These are phyloP conservation scores for Micractinium sp. DNA, from an alignment of 139 green algal genomes.

Conservation along the genomic window DNA sequence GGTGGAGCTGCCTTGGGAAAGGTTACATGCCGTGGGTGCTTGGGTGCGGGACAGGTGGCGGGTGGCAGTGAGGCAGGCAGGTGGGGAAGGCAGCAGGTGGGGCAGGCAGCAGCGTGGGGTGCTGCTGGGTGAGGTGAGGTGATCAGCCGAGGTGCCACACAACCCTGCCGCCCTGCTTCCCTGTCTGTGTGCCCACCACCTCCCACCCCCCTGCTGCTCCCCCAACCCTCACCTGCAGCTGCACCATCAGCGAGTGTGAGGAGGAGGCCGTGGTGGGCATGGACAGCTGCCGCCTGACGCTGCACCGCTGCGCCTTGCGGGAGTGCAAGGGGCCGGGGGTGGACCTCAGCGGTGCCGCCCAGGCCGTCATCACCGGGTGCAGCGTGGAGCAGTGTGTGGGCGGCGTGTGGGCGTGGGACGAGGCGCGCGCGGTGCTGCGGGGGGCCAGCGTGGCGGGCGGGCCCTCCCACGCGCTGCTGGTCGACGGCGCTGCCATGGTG, in stretches of 20 bases:
- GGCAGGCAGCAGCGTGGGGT: too few species aligned
- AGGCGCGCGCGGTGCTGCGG: background rate
- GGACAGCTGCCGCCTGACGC: slow-evolving; percentile 11
- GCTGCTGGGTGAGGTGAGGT: too few species aligned
- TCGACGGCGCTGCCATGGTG: slow-evolving; percentile 22
- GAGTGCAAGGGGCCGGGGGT: slow-evolving; percentile 59
- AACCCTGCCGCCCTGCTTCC: background rate
- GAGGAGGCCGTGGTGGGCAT: slow-evolving; percentile 65
- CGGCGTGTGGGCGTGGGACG: slow-evolving; percentile 68
- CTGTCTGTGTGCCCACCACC: background rate
- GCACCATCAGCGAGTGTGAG: slow-evolving; percentile 46
- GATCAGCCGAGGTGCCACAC: background rate
- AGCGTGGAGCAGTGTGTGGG: slow-evolving; percentile 54
- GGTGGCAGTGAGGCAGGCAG: background rate
- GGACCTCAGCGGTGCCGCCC: slow-evolving; percentile 45
- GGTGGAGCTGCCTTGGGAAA: background rate
- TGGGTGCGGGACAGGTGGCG: too few species aligned
- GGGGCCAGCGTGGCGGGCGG: slow-evolving; percentile 42
- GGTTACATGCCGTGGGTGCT: too few species aligned
- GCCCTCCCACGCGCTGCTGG: slow-evolving; percentile 56
- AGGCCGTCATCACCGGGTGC: background rate
- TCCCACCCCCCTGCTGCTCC: background rate
- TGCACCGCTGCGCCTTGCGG: slow-evolving; percentile 43
- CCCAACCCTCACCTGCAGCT: slow-evolving; percentile 25
- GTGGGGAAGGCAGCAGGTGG: too few species aligned